These are phyloP conservation scores for Tylopilus sp. DNA, from an alignment of 1,284 basidiomycete genomes.

Conservation along the genomic window DNA sequence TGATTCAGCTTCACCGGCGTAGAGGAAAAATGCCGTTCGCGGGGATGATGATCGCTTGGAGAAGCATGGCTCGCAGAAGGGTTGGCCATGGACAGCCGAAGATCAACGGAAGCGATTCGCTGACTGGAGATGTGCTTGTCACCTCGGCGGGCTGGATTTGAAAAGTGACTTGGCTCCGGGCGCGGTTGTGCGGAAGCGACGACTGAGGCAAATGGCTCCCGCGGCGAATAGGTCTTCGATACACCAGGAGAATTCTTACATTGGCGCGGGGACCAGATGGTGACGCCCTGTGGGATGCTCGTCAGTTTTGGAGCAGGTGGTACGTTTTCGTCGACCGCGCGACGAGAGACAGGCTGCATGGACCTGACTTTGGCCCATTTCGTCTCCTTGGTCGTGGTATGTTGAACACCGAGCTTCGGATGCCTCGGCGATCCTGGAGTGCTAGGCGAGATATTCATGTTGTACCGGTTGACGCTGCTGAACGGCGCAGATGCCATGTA, in stretches of 20 bases:
- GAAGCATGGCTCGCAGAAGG: slow-evolving; percentile 14
- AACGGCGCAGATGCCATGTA: slow-evolving; percentile 2
- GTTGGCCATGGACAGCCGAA: slow-evolving; percentile 8
- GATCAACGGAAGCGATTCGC: slow-evolving; percentile 22
- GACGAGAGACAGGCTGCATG: background rate
- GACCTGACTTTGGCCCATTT: slow-evolving; percentile 8
- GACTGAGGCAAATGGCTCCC: background rate
- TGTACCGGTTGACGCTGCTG: background rate
- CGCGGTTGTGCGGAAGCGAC: slow-evolving; percentile 5
- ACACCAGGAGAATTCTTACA: slow-evolving; percentile 8
- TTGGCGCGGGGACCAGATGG: slow-evolving; percentile 18
- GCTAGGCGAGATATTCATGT: background rate
- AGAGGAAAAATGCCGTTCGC: slow-evolving; percentile 15
- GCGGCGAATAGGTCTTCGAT: slow-evolving; percentile 11
- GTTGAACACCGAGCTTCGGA: background rate
- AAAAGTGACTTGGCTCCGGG: slow-evolving; percentile 1
- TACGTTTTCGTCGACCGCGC: slow-evolving; percentile 22
- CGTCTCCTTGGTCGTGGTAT: slow-evolving; percentile 1
- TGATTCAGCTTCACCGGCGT: background rate
- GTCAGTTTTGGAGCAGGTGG: slow-evolving; percentile 5
- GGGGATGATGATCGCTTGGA: slow-evolving; percentile 23
- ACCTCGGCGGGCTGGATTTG: slow-evolving; percentile 6
- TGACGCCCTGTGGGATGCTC: background rate
- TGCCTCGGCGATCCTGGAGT: background rate
- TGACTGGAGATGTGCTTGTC: slow-evolving; percentile 16